Evolutionary conservation across 768 basidiomycete species (phyloP), one percentile per base, ranked within the genome.

Genomic region (Chalciporus chontae): DNA sequence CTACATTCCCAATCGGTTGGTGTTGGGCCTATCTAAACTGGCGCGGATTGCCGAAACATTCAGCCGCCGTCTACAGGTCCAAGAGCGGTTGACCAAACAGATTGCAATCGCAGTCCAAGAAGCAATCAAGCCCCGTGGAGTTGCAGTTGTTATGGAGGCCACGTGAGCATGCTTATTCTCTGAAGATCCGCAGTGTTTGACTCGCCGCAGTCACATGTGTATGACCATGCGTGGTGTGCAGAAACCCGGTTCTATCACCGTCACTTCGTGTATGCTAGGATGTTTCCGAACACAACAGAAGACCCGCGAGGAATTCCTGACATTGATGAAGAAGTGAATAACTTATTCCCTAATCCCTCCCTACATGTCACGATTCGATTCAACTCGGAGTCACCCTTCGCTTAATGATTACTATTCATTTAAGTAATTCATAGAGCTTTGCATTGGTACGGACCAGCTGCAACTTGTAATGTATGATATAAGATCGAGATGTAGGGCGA

Each of bases 151-250:
- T 43, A 98, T 99, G 89, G 95, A 99, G 71, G 94, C 94, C 53
- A 90, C 90, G 91, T 93, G 67, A 65, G 91, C 77, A 4, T 41
- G 41, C n/a, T 37, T 43, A 50, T 36, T 56, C 45, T 10, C 52
- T 45, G n/a, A 40, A 50, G 27, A 32, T 45, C 46, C 59, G 57
- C 36, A 47, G n/a, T 46, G 26, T 34, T 50, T 48, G 50, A 18
- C 32, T 46, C 51, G 43, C 40, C 31, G 5, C 62, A 94, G 92
- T 19, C 95, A 98, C 71, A 79, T 97, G 69, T 98, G 95, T 66
- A 99, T 99, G 96, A 94, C 95, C 3, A 98, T 98, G 95, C 87
- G 96, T 54, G 96, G 96, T 47, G 96, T 99, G 8, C 96, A 99
- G 72, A 99, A 99, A 71, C 95, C 95, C 3, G 96, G 96, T 21